A percentile compares a stretch with the other conserved stretches of the same genome.
These are phyloP conservation scores for Penicillium sp. DNA, from an alignment of 2,329 filamentous ascomycete species.

Conservation along the genomic window DNA sequence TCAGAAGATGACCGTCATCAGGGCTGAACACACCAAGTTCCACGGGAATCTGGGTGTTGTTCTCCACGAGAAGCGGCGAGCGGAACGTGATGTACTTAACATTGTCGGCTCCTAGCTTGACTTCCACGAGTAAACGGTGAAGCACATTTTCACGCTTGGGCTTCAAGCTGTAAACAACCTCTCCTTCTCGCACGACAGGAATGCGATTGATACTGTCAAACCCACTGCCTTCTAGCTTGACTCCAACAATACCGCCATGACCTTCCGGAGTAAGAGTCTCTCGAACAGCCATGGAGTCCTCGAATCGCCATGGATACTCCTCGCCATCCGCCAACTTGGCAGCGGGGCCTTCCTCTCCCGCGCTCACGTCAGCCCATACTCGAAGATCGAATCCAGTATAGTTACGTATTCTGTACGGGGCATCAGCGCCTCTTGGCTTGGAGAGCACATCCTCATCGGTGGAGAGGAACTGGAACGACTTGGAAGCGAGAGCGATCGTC, in stretches of 20 bases:
- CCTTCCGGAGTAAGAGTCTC: conserved; percentile 86
- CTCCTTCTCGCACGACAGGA: conserved; percentile 88
- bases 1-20: conserved; percentile 82
- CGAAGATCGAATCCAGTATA: conserved; percentile 90
- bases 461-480: conserved; percentile 85
- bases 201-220: conserved; percentile 90
- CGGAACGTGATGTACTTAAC: conserved; percentile 97
- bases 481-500: conserved; percentile 87
- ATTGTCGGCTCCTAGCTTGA: conserved; percentile 87
- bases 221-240: conserved; percentile 86
- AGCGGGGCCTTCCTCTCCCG: conserved; percentile 64
- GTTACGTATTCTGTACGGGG: conserved; percentile 90
- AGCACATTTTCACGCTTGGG: conserved; percentile 81
- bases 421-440: conserved; percentile 86
- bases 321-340: conserved; percentile 81
- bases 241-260: conserved; percentile 71
- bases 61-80: conserved; percentile 87
- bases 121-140: conserved; percentile 87
- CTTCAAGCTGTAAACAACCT: conserved; percentile 81
- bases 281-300: conserved; percentile 93
- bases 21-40: conserved; percentile 89
- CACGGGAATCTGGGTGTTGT: conserved; percentile 93
- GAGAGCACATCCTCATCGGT: conserved; percentile 87
- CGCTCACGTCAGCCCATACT: conserved; percentile 73
- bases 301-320: conserved; percentile 92